Conservation (phyloP, 2,329 filamentous ascomycete species). For the Magnaporthales sp. region DNA sequence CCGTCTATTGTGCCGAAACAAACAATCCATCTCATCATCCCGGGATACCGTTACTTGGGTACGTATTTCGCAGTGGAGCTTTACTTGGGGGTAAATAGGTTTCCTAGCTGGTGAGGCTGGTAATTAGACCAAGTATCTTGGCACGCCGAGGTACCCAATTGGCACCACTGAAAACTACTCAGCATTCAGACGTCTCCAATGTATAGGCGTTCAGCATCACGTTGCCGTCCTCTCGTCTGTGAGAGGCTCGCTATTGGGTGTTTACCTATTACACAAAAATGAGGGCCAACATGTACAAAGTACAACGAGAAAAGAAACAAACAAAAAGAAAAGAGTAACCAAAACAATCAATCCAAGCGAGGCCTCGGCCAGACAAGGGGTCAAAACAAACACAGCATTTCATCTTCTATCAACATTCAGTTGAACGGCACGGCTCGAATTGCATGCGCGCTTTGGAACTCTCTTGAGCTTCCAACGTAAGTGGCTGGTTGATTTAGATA, state of each 20-base stretch:
- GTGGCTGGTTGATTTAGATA: background rate
- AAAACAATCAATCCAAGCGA: background rate
- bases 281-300: background rate
- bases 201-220: background rate
- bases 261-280: background rate
- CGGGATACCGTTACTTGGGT: background rate
- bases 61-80: background rate
- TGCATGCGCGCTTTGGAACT: background rate
- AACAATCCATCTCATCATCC: background rate
- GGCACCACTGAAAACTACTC: background rate
- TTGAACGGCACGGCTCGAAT: conserved; percentile 3
- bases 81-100: too few species aligned
- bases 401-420: background rate
- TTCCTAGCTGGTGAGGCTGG: too few species aligned
- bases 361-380: background rate
- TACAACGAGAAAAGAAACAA: background rate
- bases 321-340: background rate
- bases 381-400: background rate
- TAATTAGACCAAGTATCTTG: background rate
- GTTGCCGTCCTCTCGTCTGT: background rate
- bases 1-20: background rate
- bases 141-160: background rate
- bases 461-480: background rate
- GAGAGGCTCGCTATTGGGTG: conserved; percentile 1
- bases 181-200: background rate